Evolutionary conservation across 352 stramenopile species (phyloP).

Genomic region (Pythium scleroteichum): DNA sequence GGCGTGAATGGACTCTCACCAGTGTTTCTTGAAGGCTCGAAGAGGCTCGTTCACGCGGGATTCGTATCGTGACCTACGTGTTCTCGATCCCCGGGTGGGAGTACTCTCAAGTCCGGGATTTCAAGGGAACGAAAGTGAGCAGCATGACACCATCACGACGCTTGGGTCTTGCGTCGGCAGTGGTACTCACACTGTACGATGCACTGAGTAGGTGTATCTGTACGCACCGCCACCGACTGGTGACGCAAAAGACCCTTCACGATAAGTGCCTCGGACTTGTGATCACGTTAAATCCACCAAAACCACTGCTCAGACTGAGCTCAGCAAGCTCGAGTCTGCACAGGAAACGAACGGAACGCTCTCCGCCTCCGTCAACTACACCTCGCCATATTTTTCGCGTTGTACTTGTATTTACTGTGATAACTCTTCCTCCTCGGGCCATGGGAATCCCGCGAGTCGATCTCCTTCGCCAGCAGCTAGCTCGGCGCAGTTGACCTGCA

Average conservation of each 20-base stretch:
- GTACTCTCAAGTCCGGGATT: slow-evolving; percentile 52
- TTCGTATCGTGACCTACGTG: slow-evolving; percentile 83
- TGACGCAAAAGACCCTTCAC: too few species aligned
- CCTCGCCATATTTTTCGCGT: too few species aligned
- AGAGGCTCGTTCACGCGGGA: slow-evolving; percentile 51
- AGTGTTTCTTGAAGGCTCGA: slow-evolving; percentile 37
- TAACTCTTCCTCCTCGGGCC: too few species aligned
- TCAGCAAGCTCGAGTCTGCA: too few species aligned
- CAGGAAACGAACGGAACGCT: too few species aligned
- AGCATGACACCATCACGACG: too few species aligned
- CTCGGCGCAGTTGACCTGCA: too few species aligned
- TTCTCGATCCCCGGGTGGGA: slow-evolving; percentile 81
- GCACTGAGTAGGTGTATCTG: slow-evolving; percentile 1
- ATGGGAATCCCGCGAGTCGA: background rate
- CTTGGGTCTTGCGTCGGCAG: too few species aligned
- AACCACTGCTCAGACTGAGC: too few species aligned
- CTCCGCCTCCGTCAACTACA: background rate
- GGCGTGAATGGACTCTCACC: background rate
- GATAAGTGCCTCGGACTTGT: too few species aligned
- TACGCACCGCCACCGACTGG: background rate
- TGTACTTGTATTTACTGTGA: background rate
- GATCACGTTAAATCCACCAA: too few species aligned
- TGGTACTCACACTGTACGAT: background rate
- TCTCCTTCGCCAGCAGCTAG: background rate
- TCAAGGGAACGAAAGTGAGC: slow-evolving; percentile 83